A percentile compares a stretch with the other conserved stretches of the same genome.
Evolutionary conservation across 2,329 filamentous ascomycete species (phyloP).

Genomic region (Cladobotryum mycophilum): DNA sequence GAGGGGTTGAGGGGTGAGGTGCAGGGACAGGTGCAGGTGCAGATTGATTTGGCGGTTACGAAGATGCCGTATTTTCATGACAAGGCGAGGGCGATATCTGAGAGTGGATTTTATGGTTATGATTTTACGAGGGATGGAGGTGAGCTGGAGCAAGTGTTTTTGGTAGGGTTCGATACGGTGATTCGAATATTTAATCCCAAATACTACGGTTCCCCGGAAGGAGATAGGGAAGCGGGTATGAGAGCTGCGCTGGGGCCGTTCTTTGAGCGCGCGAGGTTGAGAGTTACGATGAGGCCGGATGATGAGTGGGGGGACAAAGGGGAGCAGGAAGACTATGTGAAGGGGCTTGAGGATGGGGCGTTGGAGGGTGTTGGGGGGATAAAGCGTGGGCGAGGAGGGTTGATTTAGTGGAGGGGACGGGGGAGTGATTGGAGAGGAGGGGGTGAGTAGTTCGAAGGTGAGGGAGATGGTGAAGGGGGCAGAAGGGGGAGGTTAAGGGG

Average conservation of each 20-base stretch:
- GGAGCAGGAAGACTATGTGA: slow-evolving; percentile 45
- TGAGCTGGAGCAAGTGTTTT: slow-evolving; percentile 53
- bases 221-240: slow-evolving; percentile 26
- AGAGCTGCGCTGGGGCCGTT: slow-evolving; percentile 54
- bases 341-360: slow-evolving; percentile 38
- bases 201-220: slow-evolving; percentile 48
- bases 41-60: slow-evolving; percentile 63
- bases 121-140: slow-evolving; percentile 3
- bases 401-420: slow-evolving; percentile 48
- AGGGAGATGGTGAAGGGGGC: slow-evolving; percentile 46
- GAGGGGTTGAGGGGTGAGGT: slow-evolving; percentile 11
- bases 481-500: slow-evolving; percentile 40
- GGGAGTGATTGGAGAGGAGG: slow-evolving; percentile 22
- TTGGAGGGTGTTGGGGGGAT: slow-evolving; percentile 49
- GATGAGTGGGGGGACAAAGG: slow-evolving; percentile 50
- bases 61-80: slow-evolving; percentile 68
- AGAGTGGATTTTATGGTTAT: slow-evolving; percentile 40
- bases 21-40: slow-evolving; percentile 16
- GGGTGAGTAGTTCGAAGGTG: slow-evolving; percentile 57
- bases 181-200: slow-evolving; percentile 66
- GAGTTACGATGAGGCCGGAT: slow-evolving; percentile 58
- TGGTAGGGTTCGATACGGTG: slow-evolving; percentile 71
- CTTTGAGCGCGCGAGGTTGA: slow-evolving; percentile 54
- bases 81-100: slow-evolving; percentile 56
- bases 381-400: slow-evolving; percentile 54